Evolutionary conservation across 2,329 filamentous ascomycete genomes (phyloP).

Genomic region (Neopestalotiopsis sp.): DNA sequence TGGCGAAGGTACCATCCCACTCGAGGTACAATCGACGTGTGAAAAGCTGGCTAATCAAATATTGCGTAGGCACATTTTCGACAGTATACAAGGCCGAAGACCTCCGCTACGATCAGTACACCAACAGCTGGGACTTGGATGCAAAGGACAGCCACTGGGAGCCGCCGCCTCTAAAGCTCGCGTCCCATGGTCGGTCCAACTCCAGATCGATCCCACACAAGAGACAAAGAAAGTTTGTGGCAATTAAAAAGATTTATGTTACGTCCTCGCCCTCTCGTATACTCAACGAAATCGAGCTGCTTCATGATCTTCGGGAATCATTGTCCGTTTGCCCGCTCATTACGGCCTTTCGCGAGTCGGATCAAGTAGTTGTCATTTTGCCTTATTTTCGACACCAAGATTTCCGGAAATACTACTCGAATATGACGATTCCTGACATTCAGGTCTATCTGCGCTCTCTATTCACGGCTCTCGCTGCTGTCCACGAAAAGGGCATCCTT

Average conservation of each 20-base stretch:
- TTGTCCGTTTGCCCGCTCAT: slow-evolving; percentile 91
- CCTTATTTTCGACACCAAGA: slow-evolving; percentile 96
- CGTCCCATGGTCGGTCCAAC: slow-evolving; percentile 46
- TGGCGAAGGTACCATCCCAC: slow-evolving; percentile 74
- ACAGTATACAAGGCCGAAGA: slow-evolving; percentile 99
- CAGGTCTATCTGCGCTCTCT: slow-evolving; percentile 87
- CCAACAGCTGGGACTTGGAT: slow-evolving; percentile 86
- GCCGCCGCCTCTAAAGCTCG: slow-evolving; percentile 68
- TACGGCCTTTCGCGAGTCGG: slow-evolving; percentile 92
- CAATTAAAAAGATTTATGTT: slow-evolving; percentile 99
- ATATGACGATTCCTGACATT: slow-evolving; percentile 86
- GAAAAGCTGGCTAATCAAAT: slow-evolving; percentile 21
- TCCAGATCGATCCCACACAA: slow-evolving; percentile 38
- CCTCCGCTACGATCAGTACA: slow-evolving; percentile 79
- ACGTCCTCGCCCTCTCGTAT: slow-evolving; percentile 94
- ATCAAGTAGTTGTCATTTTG: slow-evolving; percentile 93
- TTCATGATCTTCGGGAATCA: slow-evolving; percentile 84
- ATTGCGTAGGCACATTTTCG: slow-evolving; percentile 82
- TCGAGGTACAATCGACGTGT: background rate
- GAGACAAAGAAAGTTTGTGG: slow-evolving; percentile 75
- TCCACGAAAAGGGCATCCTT: slow-evolving; percentile 84
- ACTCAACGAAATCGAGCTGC: slow-evolving; percentile 92
- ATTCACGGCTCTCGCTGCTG: slow-evolving; percentile 82
- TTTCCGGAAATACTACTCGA: slow-evolving; percentile 92
- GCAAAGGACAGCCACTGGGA: slow-evolving; percentile 69